Percentiles rank a stretch among this genome's conserved stretches.
These are phyloP conservation scores for Cytidiella melzeri DNA, from an alignment of 768 basidiomycete genomes.

Conservation along the genomic window DNA sequence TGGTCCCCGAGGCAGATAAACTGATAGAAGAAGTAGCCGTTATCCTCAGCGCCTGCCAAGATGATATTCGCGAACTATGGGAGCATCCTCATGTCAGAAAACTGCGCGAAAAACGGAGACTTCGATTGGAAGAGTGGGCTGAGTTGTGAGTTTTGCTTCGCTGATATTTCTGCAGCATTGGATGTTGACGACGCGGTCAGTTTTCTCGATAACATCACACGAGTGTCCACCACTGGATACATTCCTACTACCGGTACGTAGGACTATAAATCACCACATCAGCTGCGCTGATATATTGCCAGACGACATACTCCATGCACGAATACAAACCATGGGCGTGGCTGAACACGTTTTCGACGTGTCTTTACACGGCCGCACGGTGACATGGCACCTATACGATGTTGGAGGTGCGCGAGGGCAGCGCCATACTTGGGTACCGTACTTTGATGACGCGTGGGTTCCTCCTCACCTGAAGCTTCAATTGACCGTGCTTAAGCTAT, in stretches of 20 bases:
- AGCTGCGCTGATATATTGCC: too few relatives aligned
- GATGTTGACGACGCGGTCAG: conserved; percentile 32
- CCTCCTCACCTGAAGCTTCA: conserved; percentile 5
- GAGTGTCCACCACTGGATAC: conserved; percentile 64
- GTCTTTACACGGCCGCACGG: conserved; percentile 68
- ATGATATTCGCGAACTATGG: conserved; percentile 72
- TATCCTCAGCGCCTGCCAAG: conserved; percentile 50
- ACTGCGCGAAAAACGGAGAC: conserved; percentile 58
- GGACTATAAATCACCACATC: not conserved
- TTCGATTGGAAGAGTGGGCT: conserved; percentile 82
- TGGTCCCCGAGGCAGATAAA: conserved; percentile 40
- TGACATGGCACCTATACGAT: conserved; percentile 78
- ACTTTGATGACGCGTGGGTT: conserved; percentile 62
- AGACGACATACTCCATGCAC: conserved; percentile 88
- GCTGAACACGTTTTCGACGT: conserved; percentile 81
- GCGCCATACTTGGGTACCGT: conserved; percentile 82
- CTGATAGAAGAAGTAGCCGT: conserved; percentile 56
- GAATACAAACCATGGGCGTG: conserved; percentile 87
- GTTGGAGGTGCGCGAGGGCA: conserved; percentile 76
- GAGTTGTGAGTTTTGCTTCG: conserved; percentile 60
- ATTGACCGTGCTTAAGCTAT: conserved; percentile 28
- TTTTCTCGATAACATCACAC: conserved; percentile 68
- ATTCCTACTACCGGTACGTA: conserved; percentile 67
- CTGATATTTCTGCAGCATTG: conserved; percentile 1
- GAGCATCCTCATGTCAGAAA: conserved; percentile 62